Percentiles rank a stretch among this genome's conserved stretches.
Evolutionary conservation across 2,329 filamentous ascomycete species (phyloP).

Genomic region (Cladosporium colombiae): DNA sequence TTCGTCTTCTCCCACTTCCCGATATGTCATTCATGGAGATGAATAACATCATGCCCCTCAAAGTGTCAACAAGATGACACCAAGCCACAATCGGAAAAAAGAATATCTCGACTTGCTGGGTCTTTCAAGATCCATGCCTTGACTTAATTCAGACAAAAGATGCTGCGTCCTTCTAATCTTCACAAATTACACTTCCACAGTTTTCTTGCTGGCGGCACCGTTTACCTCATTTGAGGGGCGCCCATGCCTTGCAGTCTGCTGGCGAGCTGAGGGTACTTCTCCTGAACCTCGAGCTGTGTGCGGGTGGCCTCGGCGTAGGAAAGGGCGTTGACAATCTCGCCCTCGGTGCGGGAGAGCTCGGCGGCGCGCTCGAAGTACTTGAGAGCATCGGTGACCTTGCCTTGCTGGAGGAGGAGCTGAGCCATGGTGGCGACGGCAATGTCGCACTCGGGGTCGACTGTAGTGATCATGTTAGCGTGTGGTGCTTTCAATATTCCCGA

Average conservation of each 20-base stretch:
- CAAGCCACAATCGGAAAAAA: not conserved
- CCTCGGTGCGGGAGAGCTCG: conserved; percentile 89
- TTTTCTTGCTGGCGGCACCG: not conserved
- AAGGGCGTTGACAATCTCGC: conserved; percentile 92
- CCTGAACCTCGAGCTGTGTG: conserved; percentile 79
- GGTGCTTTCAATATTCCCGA: not conserved
- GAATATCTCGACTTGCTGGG: not conserved
- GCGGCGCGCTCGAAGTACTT: conserved; percentile 97
- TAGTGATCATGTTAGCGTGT: conserved; percentile 9
- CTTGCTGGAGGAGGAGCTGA: conserved; percentile 93
- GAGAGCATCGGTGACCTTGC: conserved; percentile 91
- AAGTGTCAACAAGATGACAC: not conserved
- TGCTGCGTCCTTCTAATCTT: not conserved
- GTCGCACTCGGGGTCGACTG: conserved; percentile 97
- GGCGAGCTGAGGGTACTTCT: conserved; percentile 56
- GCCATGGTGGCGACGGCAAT: conserved; percentile 99
- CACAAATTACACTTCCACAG: not conserved
- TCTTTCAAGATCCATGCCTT: not conserved
- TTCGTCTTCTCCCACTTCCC: not conserved
- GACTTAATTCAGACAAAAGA: not conserved
- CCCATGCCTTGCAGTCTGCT: conserved; percentile 50
- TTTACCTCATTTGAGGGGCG: conserved; percentile 16
- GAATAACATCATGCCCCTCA: not conserved
- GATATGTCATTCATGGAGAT: not conserved
- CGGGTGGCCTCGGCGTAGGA: conserved; percentile 96